Base-by-base conservation (phyloP, 805 yeast species). In the Schizosaccharomyces osmophilus region DNA sequence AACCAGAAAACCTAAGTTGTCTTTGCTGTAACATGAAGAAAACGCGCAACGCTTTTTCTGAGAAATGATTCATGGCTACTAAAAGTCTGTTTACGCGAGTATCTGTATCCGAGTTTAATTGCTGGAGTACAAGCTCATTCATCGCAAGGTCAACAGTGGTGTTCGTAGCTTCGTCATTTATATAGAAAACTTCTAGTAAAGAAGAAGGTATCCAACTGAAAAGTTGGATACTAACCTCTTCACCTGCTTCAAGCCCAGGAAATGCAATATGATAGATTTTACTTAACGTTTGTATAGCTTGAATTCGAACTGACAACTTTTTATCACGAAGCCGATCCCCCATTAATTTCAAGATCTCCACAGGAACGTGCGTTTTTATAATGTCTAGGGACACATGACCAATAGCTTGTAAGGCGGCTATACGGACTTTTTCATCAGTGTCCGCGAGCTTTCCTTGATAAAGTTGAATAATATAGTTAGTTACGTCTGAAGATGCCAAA, bases 241-340 rank as follows among this genome's bases (percentile, higher is more conserved):
- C 43, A 22, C 48, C 48, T 24, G 43, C 39, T 26, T 19, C 36
- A 6, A 22, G 48, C 29, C 26, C 60, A 32, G 43, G 29, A 36
- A 22, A 72, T 32, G 79, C 77, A 6, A 74, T 73, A 63, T 82
- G 74, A 69, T 80, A 87, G 9, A 84, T 64, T 6, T 75, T 72
- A 0, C 86, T 82, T 5, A 81, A 73, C 4, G 82, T 71, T 8
- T 71, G 69, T 1, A 86, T 78, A 4, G 83, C 80, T 54, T 77
- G 74, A 60, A 77, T 77, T 66, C 96, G 77, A 26, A 85, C 84
- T 24, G 78, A 81, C 4, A 75, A 64, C 65, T 82, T 80, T 66
- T 79, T 84, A 67, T 88, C 96, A 68, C 95, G 77, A 2, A 83
- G 75, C 48, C 89, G 72, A 63, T 81, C 84, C 2, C 79, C 71